Evolutionary conservation across 2,329 filamentous ascomycete genomes (phyloP), one percentile per base, ranked within the genome.

Genomic region (Aspergillus caelatus): DNA sequence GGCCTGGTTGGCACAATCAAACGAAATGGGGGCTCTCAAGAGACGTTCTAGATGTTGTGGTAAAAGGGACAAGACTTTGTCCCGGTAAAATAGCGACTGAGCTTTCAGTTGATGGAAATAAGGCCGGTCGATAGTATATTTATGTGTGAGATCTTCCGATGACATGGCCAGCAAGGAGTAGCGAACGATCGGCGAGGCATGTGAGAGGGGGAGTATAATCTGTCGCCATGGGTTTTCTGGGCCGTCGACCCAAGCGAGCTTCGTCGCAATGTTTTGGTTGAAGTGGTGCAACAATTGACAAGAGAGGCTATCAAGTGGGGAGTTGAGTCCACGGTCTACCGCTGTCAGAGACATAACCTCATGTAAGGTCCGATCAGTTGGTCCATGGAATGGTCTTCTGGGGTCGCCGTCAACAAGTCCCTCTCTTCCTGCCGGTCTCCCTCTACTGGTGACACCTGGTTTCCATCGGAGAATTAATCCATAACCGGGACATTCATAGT

Each of bases 161-260:
- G 70, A 65, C 28, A 73, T 63, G 12, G 72, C 69, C 2, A 74
- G 67, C 19, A 74, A 57, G 32, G 72, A 66, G 36, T 67, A 63
- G 14, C 72, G 62, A 1, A 74, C 67, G 8, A 67, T 68, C 10
- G 62, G 64, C 5, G 69, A 73, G 10, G 62, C 36, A 59, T 67
- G 62, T 8, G 67, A 67, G 5, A 74, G 68, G 12, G 70, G 72
- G 2, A 74, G 63, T 39, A 73, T 68, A 45, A 73, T 61, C 4
- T 69, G 67, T 26, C 70, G 65, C 68, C 70, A 73, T 19, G 69
- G 65, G 54, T 74, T 74, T 12, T 55, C 56, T 14, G 68, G 70
- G 6, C 67, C 64, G 55, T 74, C 72, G 5, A 74, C 66, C 72
- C 71, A 74, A 11, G 70, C 69, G 54, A 74, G 65, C 34, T 68